Conservation (phyloP, 2,329 filamentous ascomycete genomes). For the Chlorencoelia australis region DNA sequence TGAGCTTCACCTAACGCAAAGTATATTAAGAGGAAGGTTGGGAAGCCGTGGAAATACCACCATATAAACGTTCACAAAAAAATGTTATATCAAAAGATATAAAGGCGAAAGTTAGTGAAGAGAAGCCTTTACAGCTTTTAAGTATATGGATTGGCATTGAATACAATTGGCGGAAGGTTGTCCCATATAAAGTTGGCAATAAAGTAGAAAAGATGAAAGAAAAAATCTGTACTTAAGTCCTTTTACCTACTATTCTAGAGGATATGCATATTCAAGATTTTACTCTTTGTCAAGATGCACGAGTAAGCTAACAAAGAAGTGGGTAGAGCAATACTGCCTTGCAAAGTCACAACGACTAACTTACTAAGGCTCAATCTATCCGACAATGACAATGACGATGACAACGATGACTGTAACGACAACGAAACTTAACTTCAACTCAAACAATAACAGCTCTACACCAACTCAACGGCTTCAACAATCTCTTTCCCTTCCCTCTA, state of each 20-base stretch:
- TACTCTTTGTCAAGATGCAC: slow-evolving; percentile 1
- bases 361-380: too few species aligned
- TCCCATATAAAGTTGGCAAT: background rate
- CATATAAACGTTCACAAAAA: background rate
- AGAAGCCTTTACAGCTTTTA: background rate
- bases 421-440: too few species aligned
- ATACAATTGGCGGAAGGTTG: background rate
- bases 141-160: background rate
- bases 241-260: background rate
- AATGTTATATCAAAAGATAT: background rate
- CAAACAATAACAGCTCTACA: too few species aligned
- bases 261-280: background rate
- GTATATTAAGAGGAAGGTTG: background rate
- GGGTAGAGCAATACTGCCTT: background rate
- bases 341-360: too few species aligned
- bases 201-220: background rate
- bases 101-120: background rate
- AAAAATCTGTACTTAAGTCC: background rate
- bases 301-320: background rate
- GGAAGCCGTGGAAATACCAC: background rate
- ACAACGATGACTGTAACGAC: too few species aligned
- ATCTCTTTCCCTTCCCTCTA: too few species aligned
- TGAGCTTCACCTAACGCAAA: too few species aligned
- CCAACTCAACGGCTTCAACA: too few species aligned
- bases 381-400: too few species aligned